A percentile compares a stretch with the other conserved stretches of the same genome.
Evolutionary conservation across 148 eudicot genomes (phyloP).

Genomic region (Camellia japonica): DNA sequence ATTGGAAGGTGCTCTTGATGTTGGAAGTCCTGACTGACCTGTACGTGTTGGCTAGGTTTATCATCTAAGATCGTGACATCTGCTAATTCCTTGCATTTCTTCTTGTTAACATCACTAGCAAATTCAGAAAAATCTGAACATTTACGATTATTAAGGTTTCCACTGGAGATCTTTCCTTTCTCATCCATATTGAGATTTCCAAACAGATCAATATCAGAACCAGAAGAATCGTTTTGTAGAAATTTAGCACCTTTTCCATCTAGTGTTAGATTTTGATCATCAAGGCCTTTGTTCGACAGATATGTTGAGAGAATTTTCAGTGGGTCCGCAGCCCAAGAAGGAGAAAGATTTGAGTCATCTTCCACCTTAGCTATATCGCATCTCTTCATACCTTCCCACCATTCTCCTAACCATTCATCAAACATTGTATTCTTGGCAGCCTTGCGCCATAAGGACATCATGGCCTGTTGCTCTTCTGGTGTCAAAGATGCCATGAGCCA

Average conservation of each 20-base stretch:
- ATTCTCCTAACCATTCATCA: slow-evolving; percentile 81
- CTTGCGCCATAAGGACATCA: slow-evolving; percentile 70
- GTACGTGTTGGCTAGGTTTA: slow-evolving; percentile 19
- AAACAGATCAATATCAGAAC: background rate
- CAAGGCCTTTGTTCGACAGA: slow-evolving; percentile 25
- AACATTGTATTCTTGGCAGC: slow-evolving; percentile 78
- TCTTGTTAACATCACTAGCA: slow-evolving; percentile 32
- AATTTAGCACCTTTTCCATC: slow-evolving; percentile 21
- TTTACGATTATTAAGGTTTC: slow-evolving; percentile 30
- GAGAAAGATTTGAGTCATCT: slow-evolving; percentile 30
- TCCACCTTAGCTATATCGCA: slow-evolving; percentile 29
- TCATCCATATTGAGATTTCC: slow-evolving; percentile 28
- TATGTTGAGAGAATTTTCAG: slow-evolving; percentile 42
- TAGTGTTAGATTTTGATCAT: slow-evolving; percentile 14
- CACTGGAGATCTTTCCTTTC: slow-evolving; percentile 24
- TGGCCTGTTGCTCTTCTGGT: slow-evolving; percentile 60
- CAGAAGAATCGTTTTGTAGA: slow-evolving; percentile 16
- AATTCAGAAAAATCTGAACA: slow-evolving; percentile 20
- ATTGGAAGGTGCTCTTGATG: slow-evolving; percentile 33
- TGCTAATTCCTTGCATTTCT: slow-evolving; percentile 27
- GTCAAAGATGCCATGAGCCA: slow-evolving; percentile 77
- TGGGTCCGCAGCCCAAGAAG: slow-evolving; percentile 37
- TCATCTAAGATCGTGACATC: slow-evolving; percentile 22
- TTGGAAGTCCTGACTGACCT: slow-evolving; percentile 24
- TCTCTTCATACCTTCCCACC: slow-evolving; percentile 74